Evolutionary conservation across 1,284 basidiomycete genomes (phyloP), one percentile per base, ranked within the genome.

Genomic region (Naganishia cerealis): DNA sequence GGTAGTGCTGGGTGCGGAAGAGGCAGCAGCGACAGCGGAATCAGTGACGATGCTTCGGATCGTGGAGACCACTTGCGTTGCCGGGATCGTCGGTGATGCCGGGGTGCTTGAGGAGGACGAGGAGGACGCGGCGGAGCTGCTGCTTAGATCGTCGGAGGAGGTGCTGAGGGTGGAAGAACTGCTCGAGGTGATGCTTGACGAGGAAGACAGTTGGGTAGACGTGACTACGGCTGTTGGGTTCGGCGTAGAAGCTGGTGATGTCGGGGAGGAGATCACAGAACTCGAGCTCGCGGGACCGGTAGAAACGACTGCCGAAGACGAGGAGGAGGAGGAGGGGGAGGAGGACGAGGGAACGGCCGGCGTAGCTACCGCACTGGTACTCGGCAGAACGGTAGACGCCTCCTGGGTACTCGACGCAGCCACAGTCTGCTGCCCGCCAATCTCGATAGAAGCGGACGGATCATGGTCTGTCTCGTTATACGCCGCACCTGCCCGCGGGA

Each of bases 1-100:
- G 58, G 52, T 61, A 29, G 61, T 56, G n/a, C 26, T 5, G 43
- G 57, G 8, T n/a, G 39, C 55, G 26, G 59, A 65, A 38, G 58
- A n/a, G 33, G 57, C 24, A 57, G 26, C 46, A 42, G 38, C 6
- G 8, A 29, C 26, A 16, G 58, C 38, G 16, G 66, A 26, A 21
- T 57, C 61, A 3, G 62, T 66, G n/a, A 66, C 50, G 55, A 68
- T 71, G 21, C 42, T 50, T 33, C 56, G 38, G 33, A 69, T 55
- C 38, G 65, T 67, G n/a, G 67, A 67, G 24, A 59, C 59, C 57
- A 65, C 33, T 40, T 50, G 66, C n/a, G 63, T 46, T 40, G 66
- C 33, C 46, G 29, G 48, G 42, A 29, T 63, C 16, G 63, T 42
- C 26, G 57, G 36, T 18, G 70, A 59, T 21, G 54, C 16, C 3